Evolutionary conservation across 2,329 filamentous ascomycete species (phyloP).

Genomic region (Botryotinia calthae): DNA sequence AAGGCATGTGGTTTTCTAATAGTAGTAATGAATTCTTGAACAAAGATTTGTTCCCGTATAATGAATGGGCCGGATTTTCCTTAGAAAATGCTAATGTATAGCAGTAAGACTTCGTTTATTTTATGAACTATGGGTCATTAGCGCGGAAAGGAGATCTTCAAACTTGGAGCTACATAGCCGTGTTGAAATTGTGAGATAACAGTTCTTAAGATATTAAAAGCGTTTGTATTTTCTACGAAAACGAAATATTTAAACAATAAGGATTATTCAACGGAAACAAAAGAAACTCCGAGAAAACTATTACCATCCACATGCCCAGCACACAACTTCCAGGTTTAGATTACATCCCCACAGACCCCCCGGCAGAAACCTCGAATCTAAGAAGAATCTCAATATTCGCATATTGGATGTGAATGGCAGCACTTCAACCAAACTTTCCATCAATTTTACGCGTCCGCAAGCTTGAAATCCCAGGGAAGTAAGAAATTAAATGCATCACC

Average conservation of each 20-base stretch:
- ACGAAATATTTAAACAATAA: background rate
- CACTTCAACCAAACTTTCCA: background rate
- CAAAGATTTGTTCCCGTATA: fast-evolving
- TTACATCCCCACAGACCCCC: background rate
- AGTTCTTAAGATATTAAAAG: background rate
- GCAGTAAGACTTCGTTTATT: background rate
- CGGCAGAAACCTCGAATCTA: background rate
- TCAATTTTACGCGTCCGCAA: background rate
- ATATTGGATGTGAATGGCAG: background rate
- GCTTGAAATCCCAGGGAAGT: background rate
- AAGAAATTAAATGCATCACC: background rate
- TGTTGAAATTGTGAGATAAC: background rate
- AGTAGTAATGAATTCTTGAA: background rate
- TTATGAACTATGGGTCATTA: background rate
- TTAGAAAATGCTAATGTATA: background rate
- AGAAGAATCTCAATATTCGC: background rate
- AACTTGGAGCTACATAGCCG: background rate
- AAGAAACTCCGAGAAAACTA: background rate
- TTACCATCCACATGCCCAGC: background rate
- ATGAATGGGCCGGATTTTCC: fast-evolving
- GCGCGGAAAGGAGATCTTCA: background rate
- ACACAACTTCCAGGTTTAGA: background rate
- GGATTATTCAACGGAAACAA: background rate
- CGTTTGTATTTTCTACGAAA: background rate
- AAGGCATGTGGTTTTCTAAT: background rate